Conservation (phyloP, 2,329 filamentous ascomycete genomes). For the Rachicladosporium sp. region DNA sequence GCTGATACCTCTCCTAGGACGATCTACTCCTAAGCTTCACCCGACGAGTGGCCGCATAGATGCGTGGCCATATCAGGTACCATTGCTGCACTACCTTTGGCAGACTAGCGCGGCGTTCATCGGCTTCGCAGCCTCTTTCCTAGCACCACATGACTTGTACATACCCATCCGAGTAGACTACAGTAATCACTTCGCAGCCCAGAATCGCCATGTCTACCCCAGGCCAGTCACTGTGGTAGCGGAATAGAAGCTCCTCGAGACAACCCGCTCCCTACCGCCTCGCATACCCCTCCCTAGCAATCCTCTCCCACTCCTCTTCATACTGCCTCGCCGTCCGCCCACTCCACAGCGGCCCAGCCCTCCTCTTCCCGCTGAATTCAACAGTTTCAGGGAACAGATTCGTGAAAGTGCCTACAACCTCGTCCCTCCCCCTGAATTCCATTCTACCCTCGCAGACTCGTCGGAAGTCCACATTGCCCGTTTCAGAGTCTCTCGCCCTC, state of each 20-base stretch:
- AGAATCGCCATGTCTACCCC: too few relatives aligned
- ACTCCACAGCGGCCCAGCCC: slow-evolving; percentile 11
- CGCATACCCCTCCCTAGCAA: slow-evolving; percentile 19
- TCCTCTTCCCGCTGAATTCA: slow-evolving; percentile 18
- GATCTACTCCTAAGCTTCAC: slow-evolving; percentile 8
- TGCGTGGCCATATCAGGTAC: too few relatives aligned
- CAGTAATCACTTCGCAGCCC: too few relatives aligned
- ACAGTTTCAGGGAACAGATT: slow-evolving; percentile 18
- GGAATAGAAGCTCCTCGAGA: not conserved
- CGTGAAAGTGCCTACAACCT: slow-evolving; percentile 14
- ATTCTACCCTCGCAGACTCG: slow-evolving; percentile 24
- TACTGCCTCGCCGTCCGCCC: slow-evolving; percentile 14
- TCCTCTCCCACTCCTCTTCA: slow-evolving; percentile 17
- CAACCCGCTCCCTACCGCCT: slow-evolving; percentile 4
- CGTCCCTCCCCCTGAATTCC: slow-evolving; percentile 13
- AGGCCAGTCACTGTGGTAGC: too few relatives aligned
- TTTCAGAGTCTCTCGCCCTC: slow-evolving; percentile 21
- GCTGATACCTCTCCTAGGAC: slow-evolving; percentile 5
- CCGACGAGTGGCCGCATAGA: slow-evolving; percentile 2
- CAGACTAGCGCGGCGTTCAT: too few relatives aligned
- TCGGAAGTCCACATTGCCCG: slow-evolving; percentile 18
- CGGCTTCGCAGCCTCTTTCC: too few relatives aligned
- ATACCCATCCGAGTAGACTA: too few relatives aligned
- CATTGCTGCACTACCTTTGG: too few relatives aligned
- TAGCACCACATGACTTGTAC: too few relatives aligned